Evolutionary conservation across 2,329 filamentous ascomycete genomes (phyloP).

Genomic region (Coniochaeta hoffmannii): DNA sequence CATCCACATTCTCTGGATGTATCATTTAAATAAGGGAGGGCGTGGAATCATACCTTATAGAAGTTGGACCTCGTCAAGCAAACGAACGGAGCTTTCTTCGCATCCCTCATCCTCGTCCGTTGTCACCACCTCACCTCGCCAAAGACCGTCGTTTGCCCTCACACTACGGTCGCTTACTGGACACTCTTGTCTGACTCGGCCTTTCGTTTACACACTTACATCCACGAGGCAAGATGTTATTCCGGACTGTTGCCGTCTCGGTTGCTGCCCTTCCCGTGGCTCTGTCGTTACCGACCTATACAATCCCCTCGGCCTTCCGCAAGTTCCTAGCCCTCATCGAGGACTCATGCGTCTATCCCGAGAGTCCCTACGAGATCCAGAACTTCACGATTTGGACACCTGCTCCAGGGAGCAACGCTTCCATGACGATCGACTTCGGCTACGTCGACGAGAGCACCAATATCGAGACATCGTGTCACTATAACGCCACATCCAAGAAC

Average conservation of each 20-base stretch:
- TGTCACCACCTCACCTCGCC: too few relatives aligned
- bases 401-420: conserved; percentile 23
- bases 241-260: conserved; percentile 11
- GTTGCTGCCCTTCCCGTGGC: conserved; percentile 8
- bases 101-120: background rate
- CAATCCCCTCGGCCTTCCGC: conserved; percentile 9
- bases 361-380: conserved; percentile 28
- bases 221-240: background rate
- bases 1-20: background rate
- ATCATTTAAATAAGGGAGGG: background rate
- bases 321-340: conserved; percentile 10
- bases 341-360: conserved; percentile 28
- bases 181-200: background rate
- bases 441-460: conserved; percentile 32
- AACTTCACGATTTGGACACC: conserved; percentile 24
- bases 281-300: conserved; percentile 10
- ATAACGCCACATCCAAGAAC: conserved; percentile 33
- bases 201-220: background rate
- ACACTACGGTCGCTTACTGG: background rate
- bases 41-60: background rate
- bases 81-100: background rate
- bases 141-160: too few relatives aligned
- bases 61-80: background rate
- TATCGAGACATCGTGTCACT: conserved; percentile 33
- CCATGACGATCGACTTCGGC: conserved; percentile 26